phyloP scores from a whole-genome alignment of 192 early-diverging fungal species.

The Phycomyces nitens region DNA sequence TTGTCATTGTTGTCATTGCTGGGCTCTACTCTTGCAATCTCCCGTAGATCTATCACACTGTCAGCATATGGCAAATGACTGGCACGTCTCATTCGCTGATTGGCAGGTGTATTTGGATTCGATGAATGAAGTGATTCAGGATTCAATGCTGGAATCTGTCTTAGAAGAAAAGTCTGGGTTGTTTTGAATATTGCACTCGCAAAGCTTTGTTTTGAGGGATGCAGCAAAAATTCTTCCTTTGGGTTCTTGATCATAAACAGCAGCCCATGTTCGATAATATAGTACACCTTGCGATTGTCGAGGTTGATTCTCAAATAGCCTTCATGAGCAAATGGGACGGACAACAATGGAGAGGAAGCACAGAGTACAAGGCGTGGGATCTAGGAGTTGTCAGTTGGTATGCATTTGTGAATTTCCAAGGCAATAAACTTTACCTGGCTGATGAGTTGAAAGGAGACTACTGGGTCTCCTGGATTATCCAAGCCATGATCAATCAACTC shows the following conservation, averaged over 20 bases:
- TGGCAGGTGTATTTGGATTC: neutral
- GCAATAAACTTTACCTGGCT: too few relatives aligned
- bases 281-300: neutral
- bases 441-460: too few relatives aligned
- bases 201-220: too few relatives aligned
- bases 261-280: neutral
- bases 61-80: neutral
- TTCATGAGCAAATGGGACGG: neutral
- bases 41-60: neutral
- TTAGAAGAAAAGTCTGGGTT: too few relatives aligned
- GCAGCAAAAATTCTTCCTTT: neutral
- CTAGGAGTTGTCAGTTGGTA: neutral
- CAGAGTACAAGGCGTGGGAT: neutral
- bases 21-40: neutral
- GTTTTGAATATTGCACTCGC: too few relatives aligned
- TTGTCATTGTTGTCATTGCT: neutral
- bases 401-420: too few relatives aligned
- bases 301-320: neutral
- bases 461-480: too few relatives aligned
- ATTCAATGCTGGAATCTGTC: too few relatives aligned
- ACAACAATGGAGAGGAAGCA: neutral
- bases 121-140: too few relatives aligned
- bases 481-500: too few relatives aligned
- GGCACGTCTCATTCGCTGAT: neutral
- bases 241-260: neutral